phyloP scores from a whole-genome alignment of 2,329 filamentous ascomycete species.

The Neobulgaria alba region DNA sequence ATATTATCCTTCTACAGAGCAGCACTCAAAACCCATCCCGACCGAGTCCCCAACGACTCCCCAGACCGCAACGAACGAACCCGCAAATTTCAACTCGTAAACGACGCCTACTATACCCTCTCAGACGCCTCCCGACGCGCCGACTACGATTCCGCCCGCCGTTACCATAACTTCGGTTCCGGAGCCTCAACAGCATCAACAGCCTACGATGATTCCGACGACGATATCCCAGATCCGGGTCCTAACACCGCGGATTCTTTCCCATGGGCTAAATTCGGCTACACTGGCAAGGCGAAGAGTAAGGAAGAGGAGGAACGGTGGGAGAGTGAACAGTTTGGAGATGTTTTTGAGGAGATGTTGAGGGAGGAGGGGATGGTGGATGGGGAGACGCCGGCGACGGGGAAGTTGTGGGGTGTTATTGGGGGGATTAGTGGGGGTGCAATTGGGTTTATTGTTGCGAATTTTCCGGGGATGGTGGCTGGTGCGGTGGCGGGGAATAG shows the following conservation, averaged over 20 bases:
- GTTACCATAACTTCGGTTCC: slow-evolving; percentile 42
- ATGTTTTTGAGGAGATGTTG: slow-evolving; percentile 85
- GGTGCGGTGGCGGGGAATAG: slow-evolving; percentile 89
- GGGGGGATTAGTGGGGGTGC: slow-evolving; percentile 82
- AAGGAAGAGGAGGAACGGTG: slow-evolving; percentile 47
- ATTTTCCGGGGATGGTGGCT: slow-evolving; percentile 79
- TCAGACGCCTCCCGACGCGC: slow-evolving; percentile 68
- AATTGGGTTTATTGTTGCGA: slow-evolving; percentile 90
- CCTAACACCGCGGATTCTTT: slow-evolving; percentile 42
- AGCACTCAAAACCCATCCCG: slow-evolving; percentile 86
- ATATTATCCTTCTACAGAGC: slow-evolving; percentile 43
- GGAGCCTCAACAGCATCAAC: slow-evolving; percentile 34
- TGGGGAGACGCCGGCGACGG: slow-evolving; percentile 50
- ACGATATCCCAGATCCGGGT: slow-evolving; percentile 32
- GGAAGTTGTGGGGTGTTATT: slow-evolving; percentile 78
- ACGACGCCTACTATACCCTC: slow-evolving; percentile 88
- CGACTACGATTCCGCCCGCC: slow-evolving; percentile 74
- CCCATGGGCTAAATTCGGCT: slow-evolving; percentile 67
- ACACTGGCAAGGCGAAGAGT: slow-evolving; percentile 35
- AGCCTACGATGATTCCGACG: slow-evolving; percentile 37
- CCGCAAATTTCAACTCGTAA: slow-evolving; percentile 82
- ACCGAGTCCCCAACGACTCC: slow-evolving; percentile 76
- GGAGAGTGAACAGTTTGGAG: slow-evolving; percentile 76
- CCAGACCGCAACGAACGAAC: slow-evolving; percentile 77
- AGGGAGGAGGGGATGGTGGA: slow-evolving; percentile 77